Base-by-base conservation (phyloP, 805 yeast genomes). In the Candida sakaeoensis region DNA sequence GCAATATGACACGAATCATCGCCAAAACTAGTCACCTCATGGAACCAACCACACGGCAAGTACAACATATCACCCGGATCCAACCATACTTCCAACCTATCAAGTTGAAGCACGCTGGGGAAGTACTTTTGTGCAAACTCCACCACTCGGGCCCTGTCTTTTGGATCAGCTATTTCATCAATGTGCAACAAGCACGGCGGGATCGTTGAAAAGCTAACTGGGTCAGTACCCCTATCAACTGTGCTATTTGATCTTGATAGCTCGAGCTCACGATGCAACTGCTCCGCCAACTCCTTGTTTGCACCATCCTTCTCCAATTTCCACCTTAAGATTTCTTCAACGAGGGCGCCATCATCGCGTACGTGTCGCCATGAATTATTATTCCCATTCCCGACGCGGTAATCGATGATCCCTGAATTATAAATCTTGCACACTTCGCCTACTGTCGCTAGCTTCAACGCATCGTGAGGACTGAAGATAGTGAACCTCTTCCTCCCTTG, bases 1-100 rank as follows among this genome's bases (percentile, higher is more conserved):
- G 90, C 89, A 25, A 75, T 65, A 50, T 84, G 91, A 2, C 68
- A 59, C n/a, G 36, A 23, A 21, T 52, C 53, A 12, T 48, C 55
- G 2, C 82, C 81, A 54, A 66, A 80, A 8, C 86, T 80, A 1
- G 85, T 74, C 2, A 84, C 91, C 55, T 84, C 91, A 54, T 84
- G 91, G 51, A 84, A 84, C 90, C 90, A 84, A 2, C 91, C 89
- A 1, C 85, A 74, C 0, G 91, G 91, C 18, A 84, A 54, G 52
- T 75, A 84, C 16, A 84, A 55, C 80, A 81, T 77, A 36, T 82
- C 79, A 0, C 88, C 88, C 0, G 82, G 79, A 21, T 69, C 52
- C 19, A 84, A 47, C 53, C 72, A 63, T 1, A 79, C 78, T 13
- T 70, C 63, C 12, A 71, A 52, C 33, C 68, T 65, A 14, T 63